Evolutionary conservation across 2,329 filamentous ascomycete genomes (phyloP), one percentile per base, ranked within the genome.

Genomic region (Alternaria triticina): DNA sequence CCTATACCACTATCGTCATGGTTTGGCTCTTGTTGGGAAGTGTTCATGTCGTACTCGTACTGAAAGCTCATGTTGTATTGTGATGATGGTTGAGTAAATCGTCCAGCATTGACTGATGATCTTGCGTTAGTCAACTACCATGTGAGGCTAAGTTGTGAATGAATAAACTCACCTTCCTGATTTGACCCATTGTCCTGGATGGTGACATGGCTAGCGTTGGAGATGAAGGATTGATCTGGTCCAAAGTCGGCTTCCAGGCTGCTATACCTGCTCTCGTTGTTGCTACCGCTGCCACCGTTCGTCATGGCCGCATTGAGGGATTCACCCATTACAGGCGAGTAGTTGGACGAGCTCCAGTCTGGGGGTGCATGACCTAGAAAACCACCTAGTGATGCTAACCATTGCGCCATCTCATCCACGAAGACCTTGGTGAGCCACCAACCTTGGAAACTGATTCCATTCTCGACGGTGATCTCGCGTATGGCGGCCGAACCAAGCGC

Each of bases 401-500:
- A 97, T 61, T 91, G 86, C 54, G 94, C 89, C 92, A 97, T 96
- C 82, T 98, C 95, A 74, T 97, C 94, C 56, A 97, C 88, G 86
- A 95, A 98, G 61, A 95, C 94, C 78, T 97, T 97, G 4, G 94
- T 94, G 61, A 97, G 92, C 92, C 92, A 96, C 93, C 93, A 96
- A 6, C 91, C 90, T n/a, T 92, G 91, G 74, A 95, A 96, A 74
- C 91, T 94, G 75, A 90, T 89, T 17, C 91, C 91, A 68, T 91
- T 90, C 44, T 88, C 86, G 54, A 96, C 89, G 1, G 92, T 96
- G 61, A 96, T 87, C 72, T 96, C 93, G 58, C 93, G 87, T 83
- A 96, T 88, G 17, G 92, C 90, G 20, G 91, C 89, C 8, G 91
- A 93, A 12, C 92, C 90, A 22, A 96, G 84, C 23, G 89, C 86